Base-by-base conservation (phyloP, 352 stramenopile species). In the Globisporangium cederbergense region DNA sequence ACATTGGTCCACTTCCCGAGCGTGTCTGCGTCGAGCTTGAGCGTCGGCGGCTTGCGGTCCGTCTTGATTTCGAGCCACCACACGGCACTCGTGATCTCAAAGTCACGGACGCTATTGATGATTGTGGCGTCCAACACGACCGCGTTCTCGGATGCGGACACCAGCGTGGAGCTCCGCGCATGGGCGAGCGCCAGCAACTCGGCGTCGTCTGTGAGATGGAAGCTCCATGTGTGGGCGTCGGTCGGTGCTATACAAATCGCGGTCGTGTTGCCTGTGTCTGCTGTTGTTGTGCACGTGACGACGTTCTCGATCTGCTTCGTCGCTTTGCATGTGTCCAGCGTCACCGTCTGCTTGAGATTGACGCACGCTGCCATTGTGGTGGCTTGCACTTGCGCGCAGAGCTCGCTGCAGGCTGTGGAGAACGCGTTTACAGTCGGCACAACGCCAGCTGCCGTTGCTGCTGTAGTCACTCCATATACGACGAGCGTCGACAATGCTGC, bases 181-280 rank as follows among this genome's bases (percentile, higher is more conserved):
- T 22, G 60, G 2, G 51, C 60, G 7, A 66, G 38, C 20, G 60
- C 51, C 38, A 66, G 32, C 52, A 34, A n/a, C 52, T 66, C 60
- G 40, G 28, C 20, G 40, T 54, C 46, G n/a, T 47, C 51, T 14
- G 60, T 60, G 25, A 68, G 14, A 3, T 10, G 7, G 28, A 68
- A 49, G 28, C 50, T 28, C 62, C 62, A 68, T 42, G 55, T 22
- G 28, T 58, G 46, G 4, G 62, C 55, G 18, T 50, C 46, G 2
- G 57, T 10, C 28, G 56, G 62, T 34, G 55, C 40, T 25, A 68
- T 52, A 14, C 62, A 68, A 13, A 68, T 36, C 46, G 45, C 62
- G 8, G 34, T 45, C 10, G 13, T 60, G 46, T 40, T 38, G 4
- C 10, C 25, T 28, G 22, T 47, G 2, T 11, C 30, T 36, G 16